phyloP scores from a whole-genome alignment of 1,284 basidiomycete species.

The Cutaneotrichosporon cyanovorans region DNA sequence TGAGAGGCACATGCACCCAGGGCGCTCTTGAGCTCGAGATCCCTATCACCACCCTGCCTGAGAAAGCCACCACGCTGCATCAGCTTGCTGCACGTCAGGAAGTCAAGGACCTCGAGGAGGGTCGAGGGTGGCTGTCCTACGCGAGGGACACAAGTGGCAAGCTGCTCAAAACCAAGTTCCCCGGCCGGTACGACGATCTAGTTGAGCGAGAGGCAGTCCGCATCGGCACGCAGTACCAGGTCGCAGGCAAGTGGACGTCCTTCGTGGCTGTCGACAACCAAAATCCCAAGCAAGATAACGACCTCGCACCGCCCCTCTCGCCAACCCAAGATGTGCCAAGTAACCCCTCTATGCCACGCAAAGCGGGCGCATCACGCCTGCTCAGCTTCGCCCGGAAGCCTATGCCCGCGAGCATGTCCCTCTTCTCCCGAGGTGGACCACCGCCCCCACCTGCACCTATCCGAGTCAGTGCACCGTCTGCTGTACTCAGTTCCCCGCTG shows the following conservation, averaged over 20 bases:
- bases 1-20: slow-evolving; percentile 46
- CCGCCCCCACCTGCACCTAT: too few relatives aligned
- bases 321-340: background rate
- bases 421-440: too few relatives aligned
- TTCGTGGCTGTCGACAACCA: slow-evolving; percentile 53
- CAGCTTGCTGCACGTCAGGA: slow-evolving; percentile 53
- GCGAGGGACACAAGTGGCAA: background rate
- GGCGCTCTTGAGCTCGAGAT: slow-evolving; percentile 44
- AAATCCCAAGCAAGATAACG: background rate
- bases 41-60: slow-evolving; percentile 31
- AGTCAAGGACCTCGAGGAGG: slow-evolving; percentile 46
- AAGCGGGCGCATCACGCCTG: background rate
- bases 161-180: background rate
- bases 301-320: too few relatives aligned
- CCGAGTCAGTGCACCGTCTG: too few relatives aligned
- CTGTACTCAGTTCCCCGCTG: too few relatives aligned
- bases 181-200: slow-evolving; percentile 5
- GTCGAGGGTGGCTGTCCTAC: slow-evolving; percentile 8
- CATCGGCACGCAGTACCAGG: slow-evolving; percentile 52
- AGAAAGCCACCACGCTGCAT: slow-evolving; percentile 43
- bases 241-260: slow-evolving; percentile 53
- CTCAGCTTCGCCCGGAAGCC: background rate
- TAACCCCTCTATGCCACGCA: background rate
- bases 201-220: slow-evolving; percentile 31
- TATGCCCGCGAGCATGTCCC: too few relatives aligned